phyloP scores from a whole-genome alignment of 202 grass and related monocot species.

The Zizania palustris region DNA sequence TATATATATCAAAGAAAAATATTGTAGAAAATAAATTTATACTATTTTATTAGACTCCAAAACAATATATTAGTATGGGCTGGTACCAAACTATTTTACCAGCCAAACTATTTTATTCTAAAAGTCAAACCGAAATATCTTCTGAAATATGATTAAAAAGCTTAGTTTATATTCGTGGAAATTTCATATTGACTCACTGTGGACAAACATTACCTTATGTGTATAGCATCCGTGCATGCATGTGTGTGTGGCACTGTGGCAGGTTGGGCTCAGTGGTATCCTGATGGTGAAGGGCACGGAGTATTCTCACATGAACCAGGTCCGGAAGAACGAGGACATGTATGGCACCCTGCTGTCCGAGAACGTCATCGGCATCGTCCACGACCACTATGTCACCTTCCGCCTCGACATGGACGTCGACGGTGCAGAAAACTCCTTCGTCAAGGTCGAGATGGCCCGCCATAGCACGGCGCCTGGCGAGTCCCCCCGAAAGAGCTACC shows the following conservation, averaged over 20 bases:
- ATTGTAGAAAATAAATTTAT: too few relatives aligned
- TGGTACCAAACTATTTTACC: too few relatives aligned
- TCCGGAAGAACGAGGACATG: conserved; percentile 49
- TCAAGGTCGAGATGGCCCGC: conserved; percentile 59
- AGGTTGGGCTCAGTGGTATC: conserved; percentile 92
- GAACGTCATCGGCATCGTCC: conserved; percentile 84
- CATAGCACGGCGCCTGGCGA: conserved; percentile 52
- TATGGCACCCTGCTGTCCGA: conserved; percentile 82
- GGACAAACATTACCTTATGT: too few relatives aligned
- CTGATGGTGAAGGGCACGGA: conserved; percentile 77
- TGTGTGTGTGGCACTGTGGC: too few relatives aligned
- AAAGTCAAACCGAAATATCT: too few relatives aligned
- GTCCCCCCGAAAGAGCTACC: conserved; percentile 74
- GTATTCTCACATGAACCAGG: conserved; percentile 65
- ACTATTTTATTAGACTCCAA: too few relatives aligned
- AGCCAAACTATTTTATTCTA: too few relatives aligned
- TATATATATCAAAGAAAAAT: too few relatives aligned
- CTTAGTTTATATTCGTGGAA: neutral
- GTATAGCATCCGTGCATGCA: neutral
- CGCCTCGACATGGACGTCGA: conserved; percentile 85
- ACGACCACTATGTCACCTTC: conserved; percentile 92
- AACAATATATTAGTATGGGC: too few relatives aligned
- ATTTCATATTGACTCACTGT: neutral
- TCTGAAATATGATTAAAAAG: too few relatives aligned
- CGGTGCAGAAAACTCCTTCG: conserved; percentile 80